Evolutionary conservation across 495 filamentous ascomycete species (phyloP).

Genomic region (Durotheca rogersii): DNA sequence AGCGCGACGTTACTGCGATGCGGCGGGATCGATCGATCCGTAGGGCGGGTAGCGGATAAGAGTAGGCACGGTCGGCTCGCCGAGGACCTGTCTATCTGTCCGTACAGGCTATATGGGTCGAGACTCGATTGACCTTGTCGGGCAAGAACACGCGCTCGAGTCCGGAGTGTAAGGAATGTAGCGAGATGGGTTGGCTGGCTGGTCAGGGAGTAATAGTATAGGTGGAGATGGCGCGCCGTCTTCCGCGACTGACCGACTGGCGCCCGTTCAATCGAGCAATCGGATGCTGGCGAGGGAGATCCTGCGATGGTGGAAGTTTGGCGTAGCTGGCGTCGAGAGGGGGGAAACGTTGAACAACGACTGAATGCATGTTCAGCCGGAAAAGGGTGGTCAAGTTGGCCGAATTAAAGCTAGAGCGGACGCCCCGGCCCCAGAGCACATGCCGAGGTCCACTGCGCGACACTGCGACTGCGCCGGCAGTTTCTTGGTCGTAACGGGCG

Average conservation of each 20-base stretch:
- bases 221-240: not conserved
- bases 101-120: too few relatives aligned
- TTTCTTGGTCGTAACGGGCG: conserved; percentile 17
- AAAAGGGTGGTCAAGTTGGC: conserved; percentile 21
- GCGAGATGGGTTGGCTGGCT: too few relatives aligned
- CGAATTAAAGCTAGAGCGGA: conserved; percentile 14
- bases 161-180: too few relatives aligned
- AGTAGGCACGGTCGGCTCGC: not conserved
- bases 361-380: conserved; percentile 12
- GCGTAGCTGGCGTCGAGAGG: not conserved
- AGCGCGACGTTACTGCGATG: not conserved
- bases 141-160: too few relatives aligned
- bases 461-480: conserved; percentile 18
- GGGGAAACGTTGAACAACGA: conserved; percentile 10
- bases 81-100: not conserved
- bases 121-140: too few relatives aligned
- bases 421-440: conserved; percentile 27
- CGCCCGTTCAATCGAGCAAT: not conserved
- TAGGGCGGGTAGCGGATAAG: not conserved
- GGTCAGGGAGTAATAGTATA: too few relatives aligned
- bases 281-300: not conserved
- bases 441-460: conserved; percentile 33
- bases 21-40: not conserved
- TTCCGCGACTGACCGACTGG: not conserved
- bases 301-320: not conserved